Evolutionary conservation across 371 early-diverging fungal species (phyloP).

Genomic region (Lichtheimia hyalospora): DNA sequence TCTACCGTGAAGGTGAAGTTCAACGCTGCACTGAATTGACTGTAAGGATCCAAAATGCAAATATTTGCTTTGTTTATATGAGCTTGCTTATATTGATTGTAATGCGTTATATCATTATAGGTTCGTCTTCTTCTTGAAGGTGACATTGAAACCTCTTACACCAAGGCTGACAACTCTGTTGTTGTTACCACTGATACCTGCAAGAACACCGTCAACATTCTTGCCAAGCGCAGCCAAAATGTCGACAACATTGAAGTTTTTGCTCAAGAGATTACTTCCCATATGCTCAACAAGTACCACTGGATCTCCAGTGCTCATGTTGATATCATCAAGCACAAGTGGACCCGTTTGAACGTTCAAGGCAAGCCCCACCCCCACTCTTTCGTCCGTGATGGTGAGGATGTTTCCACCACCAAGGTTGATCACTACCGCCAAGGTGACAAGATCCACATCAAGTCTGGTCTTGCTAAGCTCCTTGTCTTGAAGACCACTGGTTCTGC

Average conservation of each 20-base stretch:
- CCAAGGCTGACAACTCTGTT: constrained; percentile 77
- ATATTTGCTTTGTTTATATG: no score
- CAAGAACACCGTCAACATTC: constrained; percentile 81
- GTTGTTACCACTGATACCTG: constrained; percentile 66
- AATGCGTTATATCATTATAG: constrained; percentile 9
- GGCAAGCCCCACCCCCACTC: constrained; percentile 76
- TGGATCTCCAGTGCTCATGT: constrained; percentile 72
- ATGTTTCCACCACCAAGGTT: constrained; percentile 65
- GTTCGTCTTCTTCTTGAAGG: constrained; percentile 75
- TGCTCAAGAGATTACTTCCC: constrained; percentile 68
- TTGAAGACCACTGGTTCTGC: constrained; percentile 84
- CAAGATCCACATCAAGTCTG: constrained; percentile 56
- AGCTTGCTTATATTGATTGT: no score
- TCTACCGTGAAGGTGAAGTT: constrained; percentile 62
- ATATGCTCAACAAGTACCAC: constrained; percentile 71
- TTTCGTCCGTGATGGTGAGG: constrained; percentile 79
- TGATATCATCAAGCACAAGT: constrained; percentile 74
- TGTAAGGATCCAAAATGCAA: constrained; percentile 28
- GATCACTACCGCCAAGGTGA: constrained; percentile 55
- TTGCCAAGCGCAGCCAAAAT: constrained; percentile 72
- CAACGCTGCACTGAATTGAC: constrained; percentile 80
- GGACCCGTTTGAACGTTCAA: constrained; percentile 74
- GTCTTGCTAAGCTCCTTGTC: constrained; percentile 63
- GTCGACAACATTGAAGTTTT: constrained; percentile 78
- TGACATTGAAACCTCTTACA: constrained; percentile 75